A percentile compares a stretch with the other conserved stretches of the same genome.
Evolutionary conservation across 2,329 filamentous ascomycete species (phyloP).

Genomic region (Rhinocladiella similis): DNA sequence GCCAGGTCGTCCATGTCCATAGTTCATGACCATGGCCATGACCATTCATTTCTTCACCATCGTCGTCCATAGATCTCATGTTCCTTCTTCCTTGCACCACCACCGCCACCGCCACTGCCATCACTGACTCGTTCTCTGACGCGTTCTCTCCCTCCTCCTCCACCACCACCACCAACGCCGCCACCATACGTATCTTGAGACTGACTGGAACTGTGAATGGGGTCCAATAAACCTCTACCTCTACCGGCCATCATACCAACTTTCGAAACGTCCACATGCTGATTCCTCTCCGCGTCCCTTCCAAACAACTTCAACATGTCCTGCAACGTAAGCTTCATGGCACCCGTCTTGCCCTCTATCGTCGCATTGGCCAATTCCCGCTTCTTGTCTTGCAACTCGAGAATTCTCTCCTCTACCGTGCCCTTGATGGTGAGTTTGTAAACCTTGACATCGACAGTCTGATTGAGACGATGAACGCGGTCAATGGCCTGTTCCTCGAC

Average conservation of each 20-base stretch:
- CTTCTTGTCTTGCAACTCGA: slow-evolving; percentile 94
- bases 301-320: slow-evolving; percentile 92
- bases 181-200: background rate
- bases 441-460: slow-evolving; percentile 90
- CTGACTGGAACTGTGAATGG: too few relatives aligned
- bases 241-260: background rate
- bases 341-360: slow-evolving; percentile 71
- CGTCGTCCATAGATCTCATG: slow-evolving; percentile 21
- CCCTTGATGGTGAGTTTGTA: slow-evolving; percentile 88
- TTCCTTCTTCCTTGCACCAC: slow-evolving; percentile 13
- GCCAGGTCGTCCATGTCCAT: too few relatives aligned
- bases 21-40: too few relatives aligned
- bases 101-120: slow-evolving; percentile 1
- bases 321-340: slow-evolving; percentile 83
- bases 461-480: slow-evolving; percentile 95
- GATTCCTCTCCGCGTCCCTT: slow-evolving; percentile 60
- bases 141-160: background rate
- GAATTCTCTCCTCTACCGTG: slow-evolving; percentile 89
- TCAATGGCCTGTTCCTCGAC: slow-evolving; percentile 99
- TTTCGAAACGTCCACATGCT: slow-evolving; percentile 16
- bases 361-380: slow-evolving; percentile 86
- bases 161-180: background rate
- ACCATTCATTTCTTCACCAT: slow-evolving; percentile 19
- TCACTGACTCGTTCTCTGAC: slow-evolving; percentile 9
- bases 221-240: slow-evolving; percentile 12